Base-by-base conservation (phyloP, 345 rosid genomes). In the Linum usitatissimum region DNA sequence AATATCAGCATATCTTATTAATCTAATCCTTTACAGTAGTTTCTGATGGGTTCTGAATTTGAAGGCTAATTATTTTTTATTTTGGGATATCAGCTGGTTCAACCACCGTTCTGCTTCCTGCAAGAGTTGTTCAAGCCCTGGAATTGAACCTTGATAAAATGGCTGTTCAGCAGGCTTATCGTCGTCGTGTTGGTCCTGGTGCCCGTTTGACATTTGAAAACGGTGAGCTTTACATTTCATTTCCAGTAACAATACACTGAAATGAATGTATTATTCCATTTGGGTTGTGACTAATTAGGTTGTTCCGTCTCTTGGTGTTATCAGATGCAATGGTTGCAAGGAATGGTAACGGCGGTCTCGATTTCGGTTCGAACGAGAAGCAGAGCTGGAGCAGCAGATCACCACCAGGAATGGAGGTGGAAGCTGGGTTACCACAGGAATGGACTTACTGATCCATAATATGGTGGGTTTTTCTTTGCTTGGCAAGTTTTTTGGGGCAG, bases 71-170 rank as follows among this genome's bases (percentile, higher is more conserved):
- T 54, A 5, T 3, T 64, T 45, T 59, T 64, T 19, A 42, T 30
- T 17, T 7, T 18, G 30, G n/a, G 76, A 83, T n/a, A n/a, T n/a
- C 62, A 70, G 74, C 66, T 15, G 58, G 86, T 56, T 63, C 89
- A 3, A 45, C 51, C 0, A 80, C 88, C 2, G 91, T 83, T 13
- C 62, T 89, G 51, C 80, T 92, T n/a, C 98, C 96, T 21, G 89
- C 86, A n/a, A 85, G 77, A 75, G 84, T 89, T 61, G 85, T 84
- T 36, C 86, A 83, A 63, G 93, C 91, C 10, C 63, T 91, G 72
- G 86, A 86, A 63, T 59, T 83, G 70, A 86, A 88, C 62, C 31
- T 80, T 42, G 80, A 78, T 3, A 82, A 76, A 1, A 51, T 75
- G 36, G 75, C 74, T 30, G 68, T 14, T 18, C 76, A 69, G 62